Evolutionary conservation across 2,329 filamentous ascomycete genomes (phyloP).

Genomic region (Ceratocystis huliohia): DNA sequence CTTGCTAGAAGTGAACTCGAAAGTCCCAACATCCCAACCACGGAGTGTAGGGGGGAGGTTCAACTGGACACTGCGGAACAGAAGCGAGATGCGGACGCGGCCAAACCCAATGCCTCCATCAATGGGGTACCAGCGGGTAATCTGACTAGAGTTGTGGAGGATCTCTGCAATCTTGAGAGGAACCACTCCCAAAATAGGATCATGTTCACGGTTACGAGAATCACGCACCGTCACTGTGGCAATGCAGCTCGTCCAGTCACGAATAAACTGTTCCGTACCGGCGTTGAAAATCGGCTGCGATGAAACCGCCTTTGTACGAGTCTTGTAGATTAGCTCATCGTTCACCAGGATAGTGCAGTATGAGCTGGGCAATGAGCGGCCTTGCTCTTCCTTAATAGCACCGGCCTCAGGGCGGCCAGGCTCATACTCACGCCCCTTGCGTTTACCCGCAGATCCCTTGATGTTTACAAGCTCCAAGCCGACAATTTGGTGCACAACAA

Average conservation of each 20-base stretch:
- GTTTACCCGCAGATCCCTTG: constrained; percentile 68
- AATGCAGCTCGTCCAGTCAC: constrained; percentile 82
- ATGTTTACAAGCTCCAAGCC: constrained; percentile 86
- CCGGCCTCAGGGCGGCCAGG: constrained; percentile 71
- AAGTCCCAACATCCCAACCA: constrained; percentile 91
- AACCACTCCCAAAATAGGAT: constrained; percentile 85
- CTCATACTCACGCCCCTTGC: constrained; percentile 77
- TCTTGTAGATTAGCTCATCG: constrained; percentile 82
- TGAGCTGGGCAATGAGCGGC: constrained; percentile 67
- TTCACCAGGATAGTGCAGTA: constrained; percentile 91
- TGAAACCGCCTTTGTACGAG: constrained; percentile 84
- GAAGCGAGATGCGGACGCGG: constrained; percentile 70
- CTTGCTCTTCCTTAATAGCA: constrained; percentile 73
- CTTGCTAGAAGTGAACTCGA: constrained; percentile 65
- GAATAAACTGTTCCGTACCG: constrained; percentile 81
- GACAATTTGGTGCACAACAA: constrained; percentile 89
- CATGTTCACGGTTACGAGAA: constrained; percentile 77
- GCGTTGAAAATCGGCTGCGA: constrained; percentile 96
- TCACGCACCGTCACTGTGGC: constrained; percentile 83
- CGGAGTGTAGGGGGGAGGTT: constrained; percentile 72
- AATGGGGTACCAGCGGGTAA: constrained; percentile 88
- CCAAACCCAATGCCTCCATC: constrained; percentile 91
- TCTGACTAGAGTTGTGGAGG: constrained; percentile 74
- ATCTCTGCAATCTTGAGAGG: constrained; percentile 78
- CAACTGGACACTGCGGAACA: constrained; percentile 83